These are phyloP conservation scores for Linum lewisii DNA, from an alignment of 345 rosid species.

Conservation along the genomic window DNA sequence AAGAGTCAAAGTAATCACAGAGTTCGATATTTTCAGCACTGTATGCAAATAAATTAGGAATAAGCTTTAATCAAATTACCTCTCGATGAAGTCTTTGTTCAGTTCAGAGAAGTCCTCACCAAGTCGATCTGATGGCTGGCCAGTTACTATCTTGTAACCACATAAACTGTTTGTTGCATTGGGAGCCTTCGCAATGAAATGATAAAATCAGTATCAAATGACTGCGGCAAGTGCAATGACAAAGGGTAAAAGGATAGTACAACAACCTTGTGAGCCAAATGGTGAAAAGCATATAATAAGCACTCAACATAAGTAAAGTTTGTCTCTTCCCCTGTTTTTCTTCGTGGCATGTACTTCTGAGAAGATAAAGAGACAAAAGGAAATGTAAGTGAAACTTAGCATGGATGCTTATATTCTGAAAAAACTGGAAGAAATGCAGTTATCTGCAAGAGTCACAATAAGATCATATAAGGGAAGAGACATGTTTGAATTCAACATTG, in stretches of 20 bases:
- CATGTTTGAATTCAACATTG: background rate
- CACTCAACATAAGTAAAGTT: slow-evolving; percentile 94
- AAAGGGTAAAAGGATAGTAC: slow-evolving; percentile 12
- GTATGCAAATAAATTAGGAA: background rate
- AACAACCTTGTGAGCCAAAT: slow-evolving; percentile 82
- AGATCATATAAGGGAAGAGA: background rate
- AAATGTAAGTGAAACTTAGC: no score
- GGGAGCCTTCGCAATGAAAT: slow-evolving; percentile 58
- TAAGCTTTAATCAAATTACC: slow-evolving; percentile 25
- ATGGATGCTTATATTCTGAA: background rate
- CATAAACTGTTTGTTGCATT: slow-evolving; percentile 94
- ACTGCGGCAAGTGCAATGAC: background rate
- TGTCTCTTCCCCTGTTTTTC: slow-evolving; percentile 90
- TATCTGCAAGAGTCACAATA: background rate
- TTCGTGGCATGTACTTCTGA: slow-evolving; percentile 90
- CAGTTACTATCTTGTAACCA: slow-evolving; percentile 94
- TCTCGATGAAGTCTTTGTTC: slow-evolving; percentile 79
- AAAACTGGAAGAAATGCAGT: no score
- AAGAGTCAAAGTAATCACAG: background rate
- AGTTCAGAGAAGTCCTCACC: slow-evolving; percentile 94
- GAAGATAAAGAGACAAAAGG: slow-evolving; percentile 13
- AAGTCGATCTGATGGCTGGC: slow-evolving; percentile 94
- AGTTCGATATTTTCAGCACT: background rate
- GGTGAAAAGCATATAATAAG: slow-evolving; percentile 79
- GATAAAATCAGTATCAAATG: slow-evolving; percentile 17